A percentile compares a stretch with the other conserved stretches of the same genome.
phyloP scores from a whole-genome alignment of 345 rosid species.

The Citrus australasica region DNA sequence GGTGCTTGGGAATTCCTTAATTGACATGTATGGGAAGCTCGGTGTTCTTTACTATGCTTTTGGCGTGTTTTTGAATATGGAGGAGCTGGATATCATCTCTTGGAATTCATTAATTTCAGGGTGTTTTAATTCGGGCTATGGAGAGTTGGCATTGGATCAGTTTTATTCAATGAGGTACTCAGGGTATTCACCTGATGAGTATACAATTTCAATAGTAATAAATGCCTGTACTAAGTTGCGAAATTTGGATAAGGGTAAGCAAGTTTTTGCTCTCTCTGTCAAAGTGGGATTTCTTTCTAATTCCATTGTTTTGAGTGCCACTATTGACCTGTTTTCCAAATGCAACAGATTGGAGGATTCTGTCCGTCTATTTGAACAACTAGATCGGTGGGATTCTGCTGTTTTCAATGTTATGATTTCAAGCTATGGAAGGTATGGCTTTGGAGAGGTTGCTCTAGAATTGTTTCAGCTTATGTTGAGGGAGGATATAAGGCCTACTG shows the following conservation, averaged over 20 bases:
- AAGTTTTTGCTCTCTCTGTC: slow-evolving; percentile 50
- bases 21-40: slow-evolving; percentile 68
- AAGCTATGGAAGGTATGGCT: slow-evolving; percentile 53
- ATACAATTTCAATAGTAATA: slow-evolving; percentile 43
- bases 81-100: slow-evolving; percentile 50
- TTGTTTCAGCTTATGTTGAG: slow-evolving; percentile 37
- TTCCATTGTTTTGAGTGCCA: slow-evolving; percentile 63
- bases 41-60: slow-evolving; percentile 45
- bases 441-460: slow-evolving; percentile 43
- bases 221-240: slow-evolving; percentile 44
- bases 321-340: slow-evolving; percentile 72
- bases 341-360: slow-evolving; percentile 79
- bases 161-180: slow-evolving; percentile 44
- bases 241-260: slow-evolving; percentile 66
- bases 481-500: slow-evolving; percentile 45
- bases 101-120: slow-evolving; percentile 69
- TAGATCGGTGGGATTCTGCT: slow-evolving; percentile 47
- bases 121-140: slow-evolving; percentile 40
- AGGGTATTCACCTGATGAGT: slow-evolving; percentile 50
- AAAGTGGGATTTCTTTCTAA: slow-evolving; percentile 68
- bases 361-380: slow-evolving; percentile 47
- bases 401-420: slow-evolving; percentile 58
- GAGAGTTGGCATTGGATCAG: slow-evolving; percentile 42
- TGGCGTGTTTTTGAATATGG: slow-evolving; percentile 48
- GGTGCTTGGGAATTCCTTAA: slow-evolving; percentile 68